Evolutionary conservation across 2,329 filamentous ascomycete species (phyloP).

Genomic region (Aureobasidium sp.): DNA sequence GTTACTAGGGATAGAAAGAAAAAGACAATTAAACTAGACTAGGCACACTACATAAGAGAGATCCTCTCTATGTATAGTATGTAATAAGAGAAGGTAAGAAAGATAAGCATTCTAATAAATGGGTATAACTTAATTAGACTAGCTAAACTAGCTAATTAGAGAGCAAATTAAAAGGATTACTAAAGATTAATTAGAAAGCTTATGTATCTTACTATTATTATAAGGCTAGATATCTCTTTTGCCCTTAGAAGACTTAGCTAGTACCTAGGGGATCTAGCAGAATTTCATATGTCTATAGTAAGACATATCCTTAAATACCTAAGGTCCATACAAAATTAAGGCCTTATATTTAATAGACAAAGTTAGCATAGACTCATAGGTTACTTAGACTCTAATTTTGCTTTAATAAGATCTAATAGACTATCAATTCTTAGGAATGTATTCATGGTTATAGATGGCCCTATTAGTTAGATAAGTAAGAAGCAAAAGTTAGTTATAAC

Average conservation of each 20-base stretch:
- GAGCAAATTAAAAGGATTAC: neutral
- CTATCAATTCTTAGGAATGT: neutral
- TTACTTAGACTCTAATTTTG: neutral
- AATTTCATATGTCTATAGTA: neutral
- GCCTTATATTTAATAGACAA: neutral
- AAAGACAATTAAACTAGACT: no score
- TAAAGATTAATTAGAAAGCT: neutral
- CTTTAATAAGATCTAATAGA: neutral
- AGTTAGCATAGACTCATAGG: neutral
- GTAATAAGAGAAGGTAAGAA: no score
- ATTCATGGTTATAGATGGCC: neutral
- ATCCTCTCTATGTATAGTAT: no score
- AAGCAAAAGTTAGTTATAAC: neutral
- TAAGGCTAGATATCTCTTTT: neutral
- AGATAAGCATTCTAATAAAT: no score
- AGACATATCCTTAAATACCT: neutral
- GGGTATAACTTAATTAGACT: neutral
- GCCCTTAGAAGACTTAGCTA: neutral
- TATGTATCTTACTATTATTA: neutral
- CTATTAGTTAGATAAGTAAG: neutral
- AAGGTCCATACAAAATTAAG: neutral
- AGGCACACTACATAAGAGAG: no score
- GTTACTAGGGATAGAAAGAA: no score
- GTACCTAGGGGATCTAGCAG: neutral
- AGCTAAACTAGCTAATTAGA: neutral